phyloP scores from a whole-genome alignment of 345 rosid genomes.

The Xanthoceras sorbifolium region DNA sequence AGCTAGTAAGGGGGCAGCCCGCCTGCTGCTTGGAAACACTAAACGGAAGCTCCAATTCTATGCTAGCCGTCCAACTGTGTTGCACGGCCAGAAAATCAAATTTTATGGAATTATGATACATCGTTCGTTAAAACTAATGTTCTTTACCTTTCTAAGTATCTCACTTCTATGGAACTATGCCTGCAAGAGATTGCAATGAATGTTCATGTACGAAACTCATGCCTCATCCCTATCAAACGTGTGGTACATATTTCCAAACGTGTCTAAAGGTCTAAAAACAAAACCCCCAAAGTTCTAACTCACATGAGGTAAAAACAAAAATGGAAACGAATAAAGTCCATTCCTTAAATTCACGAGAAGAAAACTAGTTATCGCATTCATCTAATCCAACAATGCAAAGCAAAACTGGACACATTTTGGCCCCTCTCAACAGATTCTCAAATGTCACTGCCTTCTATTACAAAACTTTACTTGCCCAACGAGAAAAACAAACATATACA shows the following conservation, averaged over 20 bases:
- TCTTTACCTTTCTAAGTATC: background rate
- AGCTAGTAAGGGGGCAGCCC: background rate
- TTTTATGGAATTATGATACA: background rate
- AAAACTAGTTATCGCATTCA: background rate
- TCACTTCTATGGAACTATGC: background rate
- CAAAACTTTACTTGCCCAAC: background rate
- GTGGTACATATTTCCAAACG: no score
- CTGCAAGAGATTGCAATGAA: background rate
- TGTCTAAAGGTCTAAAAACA: no score
- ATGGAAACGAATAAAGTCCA: background rate
- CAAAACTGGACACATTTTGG: background rate
- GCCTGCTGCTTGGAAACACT: background rate
- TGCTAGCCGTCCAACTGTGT: background rate
- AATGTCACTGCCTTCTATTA: background rate
- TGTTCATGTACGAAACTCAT: no score
- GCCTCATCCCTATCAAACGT: background rate
- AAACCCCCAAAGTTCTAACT: background rate
- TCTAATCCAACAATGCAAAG: background rate
- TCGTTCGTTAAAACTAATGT: background rate
- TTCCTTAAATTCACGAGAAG: background rate
- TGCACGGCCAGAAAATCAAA: no score
- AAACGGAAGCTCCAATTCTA: background rate
- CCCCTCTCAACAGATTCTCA: background rate
- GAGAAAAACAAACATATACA: background rate
- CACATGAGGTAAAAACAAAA: background rate